Evolutionary conservation across 495 filamentous ascomycete species (phyloP), one percentile per base, ranked within the genome.

Genomic region (Viridothelium virens): DNA sequence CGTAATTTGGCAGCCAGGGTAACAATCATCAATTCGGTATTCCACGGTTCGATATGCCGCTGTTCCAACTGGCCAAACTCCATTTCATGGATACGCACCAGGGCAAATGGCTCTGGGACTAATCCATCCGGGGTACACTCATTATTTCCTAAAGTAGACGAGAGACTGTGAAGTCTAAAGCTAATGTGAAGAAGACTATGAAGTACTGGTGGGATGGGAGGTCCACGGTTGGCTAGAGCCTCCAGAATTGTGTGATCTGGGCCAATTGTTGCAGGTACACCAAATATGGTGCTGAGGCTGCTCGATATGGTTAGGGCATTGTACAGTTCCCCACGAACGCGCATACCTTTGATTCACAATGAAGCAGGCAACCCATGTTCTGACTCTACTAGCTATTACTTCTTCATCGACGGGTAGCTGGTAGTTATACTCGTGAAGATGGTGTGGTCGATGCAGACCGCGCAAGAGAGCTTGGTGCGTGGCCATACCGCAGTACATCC

Each of bases 401-500:
- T 53, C n/a, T n/a, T 53, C 48, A 2, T 53, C 18, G 9, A 18
- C 48, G 5, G 16, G 11, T n/a, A n/a, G 11, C 18, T 2, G 5
- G 16, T 14, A 53, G 16, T 53, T 18, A 53, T 53, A 53, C 48
- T 53, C 48, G 5, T 5, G 18, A 5, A 53, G 5, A 18, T 53
- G 48, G 12, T 53, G 48, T 5, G 48, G 48, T 18, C 48, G 11
- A 2, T 53, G 48, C 1, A 53, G 48, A n/a, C 48, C 48, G 48
- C 48, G 12, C 48, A 53, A 18, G 48, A 53, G 48, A 53, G 48
- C 48, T 53, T 53, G 48, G 48, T 53, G 48, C 5, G 48, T 53
- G 5, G 48, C 48, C 48, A 53, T 53, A 5, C 48, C 48, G 16
- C 48, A 53, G 48, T 53, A 53, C 48, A 53, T 25, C 48, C 48